Conservation (phyloP, 352 stramenopile genomes). For the Globisporangium sylvaticum region DNA sequence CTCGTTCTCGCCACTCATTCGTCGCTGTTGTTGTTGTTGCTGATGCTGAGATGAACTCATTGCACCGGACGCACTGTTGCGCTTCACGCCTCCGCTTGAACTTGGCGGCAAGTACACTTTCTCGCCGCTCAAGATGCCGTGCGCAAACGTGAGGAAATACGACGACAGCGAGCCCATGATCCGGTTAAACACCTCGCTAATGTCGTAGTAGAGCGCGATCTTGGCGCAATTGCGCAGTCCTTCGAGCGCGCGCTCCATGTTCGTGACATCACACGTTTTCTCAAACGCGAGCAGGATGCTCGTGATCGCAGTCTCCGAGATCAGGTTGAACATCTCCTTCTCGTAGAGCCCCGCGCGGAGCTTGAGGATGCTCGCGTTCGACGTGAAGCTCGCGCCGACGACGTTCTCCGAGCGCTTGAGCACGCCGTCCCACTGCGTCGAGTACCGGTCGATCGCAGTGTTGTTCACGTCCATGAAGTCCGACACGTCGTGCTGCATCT, state of each 20-base stretch:
- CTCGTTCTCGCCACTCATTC: slow-evolving; percentile 5
- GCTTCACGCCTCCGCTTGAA: slow-evolving; percentile 22
- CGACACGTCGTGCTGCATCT: slow-evolving; percentile 87
- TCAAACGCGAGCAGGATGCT: slow-evolving; percentile 80
- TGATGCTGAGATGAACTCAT: not conserved
- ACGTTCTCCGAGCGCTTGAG: slow-evolving; percentile 86
- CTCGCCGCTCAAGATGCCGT: slow-evolving; percentile 79
- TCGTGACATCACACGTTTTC: slow-evolving; percentile 78
- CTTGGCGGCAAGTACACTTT: slow-evolving; percentile 73
- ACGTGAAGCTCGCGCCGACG: slow-evolving; percentile 84
- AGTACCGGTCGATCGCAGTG: slow-evolving; percentile 79
- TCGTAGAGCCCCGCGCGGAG: slow-evolving; percentile 80
- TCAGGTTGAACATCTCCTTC: slow-evolving; percentile 87
- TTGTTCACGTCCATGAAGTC: slow-evolving; percentile 66
- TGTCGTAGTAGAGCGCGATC: slow-evolving; percentile 84
- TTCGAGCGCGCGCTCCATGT: slow-evolving; percentile 81
- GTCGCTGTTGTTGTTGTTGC: slow-evolving; percentile 4
- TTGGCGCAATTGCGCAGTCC: slow-evolving; percentile 81
- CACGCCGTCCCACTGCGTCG: slow-evolving; percentile 84
- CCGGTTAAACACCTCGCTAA: slow-evolving; percentile 78
- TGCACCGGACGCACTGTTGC: slow-evolving; percentile 4
- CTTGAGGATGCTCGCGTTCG: slow-evolving; percentile 82
- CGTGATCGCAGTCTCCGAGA: slow-evolving; percentile 75
- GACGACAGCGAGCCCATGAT: slow-evolving; percentile 76
- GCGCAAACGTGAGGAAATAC: slow-evolving; percentile 83